Evolutionary conservation across 306 rosid genomes (phyloP).

Genomic region (Dalbergia oliveri): DNA sequence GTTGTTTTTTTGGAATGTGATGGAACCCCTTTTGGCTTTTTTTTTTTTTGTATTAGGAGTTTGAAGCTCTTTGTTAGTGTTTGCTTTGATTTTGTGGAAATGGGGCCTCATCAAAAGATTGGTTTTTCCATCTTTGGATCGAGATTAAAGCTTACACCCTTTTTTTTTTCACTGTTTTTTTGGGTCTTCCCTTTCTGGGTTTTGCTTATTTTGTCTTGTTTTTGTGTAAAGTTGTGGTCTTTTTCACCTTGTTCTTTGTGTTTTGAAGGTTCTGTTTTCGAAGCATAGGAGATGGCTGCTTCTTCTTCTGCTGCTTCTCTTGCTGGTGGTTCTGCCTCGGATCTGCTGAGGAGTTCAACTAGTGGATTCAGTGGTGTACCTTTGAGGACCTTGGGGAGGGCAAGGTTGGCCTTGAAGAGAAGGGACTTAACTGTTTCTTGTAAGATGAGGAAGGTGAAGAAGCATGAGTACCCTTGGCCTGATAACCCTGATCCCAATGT

Average conservation of each 20-base stretch:
- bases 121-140: constrained; percentile 31
- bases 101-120: constrained; percentile 33
- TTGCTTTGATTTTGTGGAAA: constrained; percentile 31
- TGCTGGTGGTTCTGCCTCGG: constrained; percentile 74
- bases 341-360: constrained; percentile 82
- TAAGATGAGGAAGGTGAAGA: constrained; percentile 79
- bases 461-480: constrained; percentile 91
- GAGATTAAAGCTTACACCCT: not conserved
- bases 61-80: constrained; percentile 34
- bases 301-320: constrained; percentile 60
- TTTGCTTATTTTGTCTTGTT: constrained; percentile 41
- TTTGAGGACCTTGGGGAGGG: constrained; percentile 70
- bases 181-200: constrained; percentile 26
- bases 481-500: constrained; percentile 86
- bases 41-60: too few relatives aligned
- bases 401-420: constrained; percentile 57
- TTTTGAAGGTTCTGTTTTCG: constrained; percentile 44
- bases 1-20: not conserved
- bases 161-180: not conserved
- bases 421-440: constrained; percentile 67
- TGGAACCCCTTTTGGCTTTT: not conserved
- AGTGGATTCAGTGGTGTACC: constrained; percentile 74
- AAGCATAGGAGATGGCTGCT: constrained; percentile 68
- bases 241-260: not conserved
- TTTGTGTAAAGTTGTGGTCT: not conserved